phyloP scores from a whole-genome alignment of 2,329 filamentous ascomycete species.

The Pseudofabraea citricarpa region DNA sequence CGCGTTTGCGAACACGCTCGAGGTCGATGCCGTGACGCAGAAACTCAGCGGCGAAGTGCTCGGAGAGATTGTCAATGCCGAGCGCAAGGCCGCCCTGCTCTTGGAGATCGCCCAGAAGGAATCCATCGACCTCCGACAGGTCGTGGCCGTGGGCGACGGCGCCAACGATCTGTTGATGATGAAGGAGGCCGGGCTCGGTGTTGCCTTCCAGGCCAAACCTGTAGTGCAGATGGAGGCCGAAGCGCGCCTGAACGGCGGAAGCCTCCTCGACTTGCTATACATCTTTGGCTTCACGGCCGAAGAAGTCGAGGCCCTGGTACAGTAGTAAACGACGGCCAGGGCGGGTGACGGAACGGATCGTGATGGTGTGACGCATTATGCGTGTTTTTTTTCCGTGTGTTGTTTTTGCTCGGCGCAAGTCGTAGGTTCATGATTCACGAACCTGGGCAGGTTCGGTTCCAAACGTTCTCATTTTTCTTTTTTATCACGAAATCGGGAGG shows the following conservation, averaged over 20 bases:
- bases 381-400: no score
- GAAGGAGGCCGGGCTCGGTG: conserved; percentile 66
- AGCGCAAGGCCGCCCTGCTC: conserved; percentile 69
- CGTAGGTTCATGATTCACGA: no score
- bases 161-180: conserved; percentile 83
- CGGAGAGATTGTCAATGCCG: conserved; percentile 69
- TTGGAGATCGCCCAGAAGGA: conserved; percentile 66
- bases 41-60: conserved; percentile 68
- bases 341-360: no score
- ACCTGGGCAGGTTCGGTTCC: no score
- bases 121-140: conserved; percentile 58
- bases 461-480: no score
- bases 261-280: conserved; percentile 67
- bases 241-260: conserved; percentile 66
- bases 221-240: conserved; percentile 74
- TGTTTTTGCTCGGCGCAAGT: no score
- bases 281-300: conserved; percentile 67
- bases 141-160: conserved; percentile 74
- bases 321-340: conserved; percentile 17
- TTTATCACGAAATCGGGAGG: no score
- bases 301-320: conserved; percentile 49
- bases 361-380: no score
- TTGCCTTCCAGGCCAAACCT: conserved; percentile 83
- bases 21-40: conserved; percentile 48
- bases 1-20: conserved; percentile 81